Percentiles rank a stretch among this genome's conserved stretches.
Evolutionary conservation across 108 stramenopile genomes (phyloP).

Genomic region (Cyclotella sp.): DNA sequence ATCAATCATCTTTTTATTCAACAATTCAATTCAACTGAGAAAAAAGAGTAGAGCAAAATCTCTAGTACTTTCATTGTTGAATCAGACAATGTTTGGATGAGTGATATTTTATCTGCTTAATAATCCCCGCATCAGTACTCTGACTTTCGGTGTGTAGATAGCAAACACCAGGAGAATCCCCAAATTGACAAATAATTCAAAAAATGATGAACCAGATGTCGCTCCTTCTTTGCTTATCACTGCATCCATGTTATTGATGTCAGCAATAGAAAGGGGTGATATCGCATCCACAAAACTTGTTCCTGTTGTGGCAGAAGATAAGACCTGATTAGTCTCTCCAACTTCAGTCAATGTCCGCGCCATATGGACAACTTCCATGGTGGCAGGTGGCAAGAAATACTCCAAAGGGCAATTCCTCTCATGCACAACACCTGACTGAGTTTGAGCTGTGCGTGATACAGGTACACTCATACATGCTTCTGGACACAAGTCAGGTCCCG

Average conservation of each 20-base stretch:
- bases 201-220: not conserved
- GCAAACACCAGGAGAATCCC: not conserved
- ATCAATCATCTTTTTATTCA: too few species aligned
- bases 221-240: not conserved
- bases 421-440: slow-evolving; percentile 2
- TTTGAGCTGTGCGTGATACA: not conserved
- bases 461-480: not conserved
- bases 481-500: not conserved
- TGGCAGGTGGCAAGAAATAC: not conserved
- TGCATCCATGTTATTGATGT: not conserved
- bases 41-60: too few species aligned
- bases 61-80: too few species aligned
- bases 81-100: too few species aligned
- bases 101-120: not conserved
- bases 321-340: not conserved
- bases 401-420: slow-evolving; percentile 13
- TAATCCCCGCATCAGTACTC: not conserved
- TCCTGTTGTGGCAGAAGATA: not conserved
- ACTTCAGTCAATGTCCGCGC: not conserved
- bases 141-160: not conserved
- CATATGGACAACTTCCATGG: not conserved
- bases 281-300: not conserved
- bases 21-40: too few species aligned
- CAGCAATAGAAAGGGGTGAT: not conserved
- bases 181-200: not conserved